Base-by-base conservation (phyloP, 768 basidiomycete genomes). In the Lactifluus subvellereus region DNA sequence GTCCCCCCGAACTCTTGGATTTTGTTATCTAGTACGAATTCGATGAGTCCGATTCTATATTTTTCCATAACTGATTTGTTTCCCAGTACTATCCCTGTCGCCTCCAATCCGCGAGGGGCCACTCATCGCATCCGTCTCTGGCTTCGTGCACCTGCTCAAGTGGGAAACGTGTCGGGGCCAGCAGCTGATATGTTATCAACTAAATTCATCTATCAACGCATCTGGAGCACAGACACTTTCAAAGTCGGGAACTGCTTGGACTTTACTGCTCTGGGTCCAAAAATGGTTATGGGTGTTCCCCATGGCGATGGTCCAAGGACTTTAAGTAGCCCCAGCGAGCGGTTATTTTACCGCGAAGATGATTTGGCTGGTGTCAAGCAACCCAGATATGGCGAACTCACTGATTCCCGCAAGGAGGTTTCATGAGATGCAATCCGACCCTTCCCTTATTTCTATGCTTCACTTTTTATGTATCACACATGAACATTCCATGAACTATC, bases 91-190 rank as follows among this genome's bases (percentile, higher is more conserved):
- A 77, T 84, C 18, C 84, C 84, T 18, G 75, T 82, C 51, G 72
- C 74, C 16, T 86, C 84, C 53, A 73, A 75, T 1, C 86, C 85
- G 1, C 64, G 72, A 4, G 83, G 83, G 14, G 83, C 85, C 30
- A 80, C 83, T 10, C 85, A 88, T 69, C 80, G 82, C 60, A 71
- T 88, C 43, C 84, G 86, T 27, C 75, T 87, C 47, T 88, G 86
- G 86, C 72, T 85, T 53, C 82, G 81, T 33, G 79, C 79, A 20
- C 76, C 80, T 4, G 32, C 16, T 71, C 76, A 74, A 27, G 57
- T 73, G 48, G 70, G 72, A 50, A 68, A 3, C 58, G 54, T n/a
- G 37, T 70, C 53, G 37, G 72, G 75, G 45, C 49, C 47, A n/a
- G 32, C 30, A n/a, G 16, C 6, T n/a, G 18, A 54, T 27, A 1